These are phyloP conservation scores for Colletotrichum sp. DNA, from an alignment of 2,329 filamentous ascomycete species.

Conservation along the genomic window DNA sequence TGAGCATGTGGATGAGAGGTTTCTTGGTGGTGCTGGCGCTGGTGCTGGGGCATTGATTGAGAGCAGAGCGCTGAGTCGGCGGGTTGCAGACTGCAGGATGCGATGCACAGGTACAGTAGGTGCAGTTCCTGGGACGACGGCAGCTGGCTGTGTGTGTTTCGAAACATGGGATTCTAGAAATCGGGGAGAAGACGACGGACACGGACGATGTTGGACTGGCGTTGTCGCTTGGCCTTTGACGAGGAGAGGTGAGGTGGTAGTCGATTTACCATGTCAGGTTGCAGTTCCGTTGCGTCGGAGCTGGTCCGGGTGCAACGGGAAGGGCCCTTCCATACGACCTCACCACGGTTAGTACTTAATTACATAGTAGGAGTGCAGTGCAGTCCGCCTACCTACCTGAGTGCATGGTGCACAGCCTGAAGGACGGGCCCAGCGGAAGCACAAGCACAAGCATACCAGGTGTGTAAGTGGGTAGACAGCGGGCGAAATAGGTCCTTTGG, in stretches of 20 bases:
- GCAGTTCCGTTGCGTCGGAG: slow-evolving; percentile 1
- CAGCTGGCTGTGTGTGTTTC: slow-evolving; percentile 12
- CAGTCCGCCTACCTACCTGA: neutral
- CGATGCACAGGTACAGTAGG: slow-evolving; percentile 1
- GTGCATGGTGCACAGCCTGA: neutral
- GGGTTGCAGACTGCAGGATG: neutral
- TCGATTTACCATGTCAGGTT: neutral
- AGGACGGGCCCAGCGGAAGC: neutral
- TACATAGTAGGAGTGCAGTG: neutral
- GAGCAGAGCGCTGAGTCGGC: neutral
- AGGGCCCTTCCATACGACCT: neutral
- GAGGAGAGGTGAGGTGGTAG: neutral
- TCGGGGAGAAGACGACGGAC: neutral
- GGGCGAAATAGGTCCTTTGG: neutral
- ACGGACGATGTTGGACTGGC: neutral
- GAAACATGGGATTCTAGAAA: slow-evolving; percentile 20
- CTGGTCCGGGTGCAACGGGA: neutral
- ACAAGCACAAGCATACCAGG: neutral
- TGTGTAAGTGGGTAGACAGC: neutral
- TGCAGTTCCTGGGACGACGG: slow-evolving; percentile 21
- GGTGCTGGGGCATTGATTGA: neutral
- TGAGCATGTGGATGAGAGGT: neutral
- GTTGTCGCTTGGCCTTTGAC: neutral
- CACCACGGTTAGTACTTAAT: neutral
- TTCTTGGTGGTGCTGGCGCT: neutral